Conservation (phyloP, 768 basidiomycete species). For the Crepidotus variabilis region DNA sequence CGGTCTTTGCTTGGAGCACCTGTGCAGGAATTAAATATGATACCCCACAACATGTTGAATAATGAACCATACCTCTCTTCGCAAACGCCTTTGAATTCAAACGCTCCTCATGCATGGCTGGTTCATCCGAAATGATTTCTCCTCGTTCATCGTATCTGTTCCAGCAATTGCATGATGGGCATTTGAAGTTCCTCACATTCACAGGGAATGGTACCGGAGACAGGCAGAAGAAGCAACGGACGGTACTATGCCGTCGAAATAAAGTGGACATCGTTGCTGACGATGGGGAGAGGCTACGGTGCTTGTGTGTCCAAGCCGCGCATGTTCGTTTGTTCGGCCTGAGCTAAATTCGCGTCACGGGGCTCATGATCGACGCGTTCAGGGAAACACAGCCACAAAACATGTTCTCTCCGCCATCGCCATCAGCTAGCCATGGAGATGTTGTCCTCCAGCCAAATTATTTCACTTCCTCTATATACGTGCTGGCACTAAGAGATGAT, state of each 20-base stretch:
- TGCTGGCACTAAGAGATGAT: slow-evolving; percentile 62
- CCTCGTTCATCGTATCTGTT: slow-evolving; percentile 71
- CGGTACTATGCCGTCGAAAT: slow-evolving; percentile 48
- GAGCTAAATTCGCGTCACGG: slow-evolving; percentile 1
- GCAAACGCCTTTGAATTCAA: slow-evolving; percentile 70
- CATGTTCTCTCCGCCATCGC: slow-evolving; percentile 37
- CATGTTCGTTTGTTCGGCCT: slow-evolving; percentile 1
- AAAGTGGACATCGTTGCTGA: slow-evolving; percentile 34
- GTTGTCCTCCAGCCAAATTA: slow-evolving; percentile 68
- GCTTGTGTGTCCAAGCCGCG: background rate
- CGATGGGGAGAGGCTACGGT: background rate
- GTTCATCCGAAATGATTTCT: slow-evolving; percentile 80
- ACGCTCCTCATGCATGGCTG: slow-evolving; percentile 81
- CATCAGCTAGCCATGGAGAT: slow-evolving; percentile 57
- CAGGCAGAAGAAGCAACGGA: slow-evolving; percentile 74
- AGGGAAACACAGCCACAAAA: background rate
- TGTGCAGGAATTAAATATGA: slow-evolving; percentile 19
- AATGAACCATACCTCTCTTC: slow-evolving; percentile 52
- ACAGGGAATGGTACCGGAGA: slow-evolving; percentile 36
- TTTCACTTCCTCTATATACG: slow-evolving; percentile 76
- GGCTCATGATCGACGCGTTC: background rate
- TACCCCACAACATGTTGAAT: background rate
- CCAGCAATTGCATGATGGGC: slow-evolving; percentile 65
- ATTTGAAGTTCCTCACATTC: slow-evolving; percentile 59
- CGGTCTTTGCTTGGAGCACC: slow-evolving; percentile 69